Conservation (phyloP, 495 filamentous ascomycete genomes). For the Staphylotrichum longicolle region DNA sequence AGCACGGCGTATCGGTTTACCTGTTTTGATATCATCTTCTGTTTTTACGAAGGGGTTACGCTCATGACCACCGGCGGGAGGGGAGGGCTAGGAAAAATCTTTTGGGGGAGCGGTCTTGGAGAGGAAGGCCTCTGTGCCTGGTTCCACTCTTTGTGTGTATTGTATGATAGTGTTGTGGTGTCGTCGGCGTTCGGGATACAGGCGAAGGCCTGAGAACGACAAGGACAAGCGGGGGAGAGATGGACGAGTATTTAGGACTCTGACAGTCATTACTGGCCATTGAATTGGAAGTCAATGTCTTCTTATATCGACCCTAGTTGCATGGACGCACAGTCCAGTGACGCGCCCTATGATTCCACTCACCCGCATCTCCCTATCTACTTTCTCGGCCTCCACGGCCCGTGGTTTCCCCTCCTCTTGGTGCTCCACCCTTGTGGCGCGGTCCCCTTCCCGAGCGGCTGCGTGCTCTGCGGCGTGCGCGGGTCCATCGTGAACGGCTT, state of each 20-base stretch:
- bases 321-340: no score
- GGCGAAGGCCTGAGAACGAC: background rate
- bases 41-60: slow-evolving; percentile 16
- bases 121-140: slow-evolving; percentile 11
- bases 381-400: background rate
- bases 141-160: slow-evolving; percentile 22
- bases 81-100: background rate
- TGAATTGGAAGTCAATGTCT: slow-evolving; percentile 4
- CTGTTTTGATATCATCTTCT: slow-evolving; percentile 13
- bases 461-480: slow-evolving; percentile 22
- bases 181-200: background rate
- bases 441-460: slow-evolving; percentile 31
- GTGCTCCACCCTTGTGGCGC: slow-evolving; percentile 34
- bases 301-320: background rate
- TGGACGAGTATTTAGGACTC: slow-evolving; percentile 1
- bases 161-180: slow-evolving; percentile 10
- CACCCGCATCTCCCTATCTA: background rate
- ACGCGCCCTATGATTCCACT: no score
- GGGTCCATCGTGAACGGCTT: slow-evolving; percentile 33
- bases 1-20: slow-evolving; percentile 19
- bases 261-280: slow-evolving; percentile 10
- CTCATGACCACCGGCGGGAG: slow-evolving; percentile 17
- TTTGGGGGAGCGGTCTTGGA: background rate
- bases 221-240: background rate
- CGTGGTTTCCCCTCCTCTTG: background rate